Evolutionary conservation across 2,329 filamentous ascomycete species (phyloP).

Genomic region (Monilinia vaccinii-corymbosi): DNA sequence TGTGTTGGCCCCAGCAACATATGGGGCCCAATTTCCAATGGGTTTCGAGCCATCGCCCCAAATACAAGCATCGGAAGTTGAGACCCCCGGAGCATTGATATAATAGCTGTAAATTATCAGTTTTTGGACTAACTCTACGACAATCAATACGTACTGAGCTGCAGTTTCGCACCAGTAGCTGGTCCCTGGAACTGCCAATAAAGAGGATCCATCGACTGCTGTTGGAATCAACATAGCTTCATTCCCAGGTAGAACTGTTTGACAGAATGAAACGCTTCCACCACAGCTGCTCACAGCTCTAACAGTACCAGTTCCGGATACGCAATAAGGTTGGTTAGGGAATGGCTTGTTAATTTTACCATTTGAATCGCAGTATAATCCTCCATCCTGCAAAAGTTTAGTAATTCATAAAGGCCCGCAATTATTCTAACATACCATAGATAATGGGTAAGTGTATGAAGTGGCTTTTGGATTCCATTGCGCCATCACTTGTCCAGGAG

Average conservation of each 20-base stretch:
- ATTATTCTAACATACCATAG: constrained; percentile 49
- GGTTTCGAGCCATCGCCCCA: constrained; percentile 59
- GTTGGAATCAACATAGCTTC: constrained; percentile 79
- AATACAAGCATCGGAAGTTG: constrained; percentile 51
- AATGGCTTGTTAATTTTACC: constrained; percentile 64
- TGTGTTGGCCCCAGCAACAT: constrained; percentile 67
- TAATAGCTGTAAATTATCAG: constrained; percentile 49
- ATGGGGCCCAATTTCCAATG: constrained; percentile 69
- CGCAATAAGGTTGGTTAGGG: constrained; percentile 57
- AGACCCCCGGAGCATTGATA: constrained; percentile 64
- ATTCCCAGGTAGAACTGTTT: constrained; percentile 70
- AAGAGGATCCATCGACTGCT: constrained; percentile 45
- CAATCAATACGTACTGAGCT: constrained; percentile 53
- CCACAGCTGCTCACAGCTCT: constrained; percentile 57
- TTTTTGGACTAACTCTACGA: neutral
- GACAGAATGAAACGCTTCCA: constrained; percentile 59
- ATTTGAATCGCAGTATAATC: constrained; percentile 59
- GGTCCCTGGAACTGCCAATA: constrained; percentile 60
- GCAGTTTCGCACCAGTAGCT: constrained; percentile 65
- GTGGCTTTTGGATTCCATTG: constrained; percentile 68
- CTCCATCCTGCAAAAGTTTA: constrained; percentile 50
- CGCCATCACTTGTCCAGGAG: constrained; percentile 64
- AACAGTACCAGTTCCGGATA: constrained; percentile 57
- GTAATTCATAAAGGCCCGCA: neutral
- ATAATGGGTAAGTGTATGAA: constrained; percentile 57